A percentile compares a stretch with the other conserved stretches of the same genome.
phyloP scores from a whole-genome alignment of 2,329 filamentous ascomycete species.

The Ploettnerulaceae sp. region DNA sequence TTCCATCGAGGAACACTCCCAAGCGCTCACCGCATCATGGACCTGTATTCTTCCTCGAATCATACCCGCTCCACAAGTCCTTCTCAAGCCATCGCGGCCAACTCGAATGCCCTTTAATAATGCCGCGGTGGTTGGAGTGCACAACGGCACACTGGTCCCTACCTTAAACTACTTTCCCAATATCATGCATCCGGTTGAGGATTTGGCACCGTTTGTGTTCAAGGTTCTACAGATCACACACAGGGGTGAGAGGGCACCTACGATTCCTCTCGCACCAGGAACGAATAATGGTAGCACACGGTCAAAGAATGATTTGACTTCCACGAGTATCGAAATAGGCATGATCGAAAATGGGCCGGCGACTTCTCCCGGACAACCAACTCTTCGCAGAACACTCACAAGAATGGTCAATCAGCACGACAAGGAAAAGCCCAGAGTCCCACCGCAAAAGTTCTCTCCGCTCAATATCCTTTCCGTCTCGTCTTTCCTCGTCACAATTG shows the following conservation, averaged over 20 bases:
- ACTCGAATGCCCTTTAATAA: conserved; percentile 50
- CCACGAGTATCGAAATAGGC: conserved; percentile 26
- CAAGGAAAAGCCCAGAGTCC: conserved; percentile 44
- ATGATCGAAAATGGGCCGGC: conserved; percentile 15
- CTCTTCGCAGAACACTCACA: conserved; percentile 20
- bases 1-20: conserved; percentile 52
- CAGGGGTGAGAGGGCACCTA: conserved; percentile 12
- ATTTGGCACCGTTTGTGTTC: conserved; percentile 45
- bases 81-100: conserved; percentile 53
- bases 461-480: conserved; percentile 49
- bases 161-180: conserved; percentile 58
- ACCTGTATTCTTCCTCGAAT: conserved; percentile 55
- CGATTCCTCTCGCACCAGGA: background rate
- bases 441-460: conserved; percentile 45
- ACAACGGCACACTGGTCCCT: conserved; percentile 49
- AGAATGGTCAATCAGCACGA: conserved; percentile 21
- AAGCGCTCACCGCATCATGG: conserved; percentile 54
- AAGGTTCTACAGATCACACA: conserved; percentile 46
- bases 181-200: conserved; percentile 52
- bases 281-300: background rate
- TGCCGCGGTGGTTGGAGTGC: conserved; percentile 53
- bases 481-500: conserved; percentile 46
- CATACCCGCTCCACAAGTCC: conserved; percentile 57
- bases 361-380: conserved; percentile 8
- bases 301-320: conserved; percentile 19